Evolutionary conservation across 495 filamentous ascomycete species (phyloP).

Genomic region (Halenospora varia): DNA sequence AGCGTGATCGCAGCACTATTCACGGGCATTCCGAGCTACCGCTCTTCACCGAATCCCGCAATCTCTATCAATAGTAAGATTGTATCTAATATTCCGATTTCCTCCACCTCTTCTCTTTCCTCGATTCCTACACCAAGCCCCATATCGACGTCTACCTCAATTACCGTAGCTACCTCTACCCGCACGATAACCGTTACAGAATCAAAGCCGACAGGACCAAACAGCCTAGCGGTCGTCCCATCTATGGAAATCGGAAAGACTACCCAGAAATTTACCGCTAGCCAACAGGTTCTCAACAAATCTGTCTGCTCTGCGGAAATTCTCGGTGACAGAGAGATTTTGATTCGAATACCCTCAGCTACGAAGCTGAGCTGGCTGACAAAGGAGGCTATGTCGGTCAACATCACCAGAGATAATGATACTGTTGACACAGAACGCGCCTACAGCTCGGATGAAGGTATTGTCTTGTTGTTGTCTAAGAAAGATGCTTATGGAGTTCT

Average conservation of each 20-base stretch:
- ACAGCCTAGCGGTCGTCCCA: conserved; percentile 29
- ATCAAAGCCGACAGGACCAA: conserved; percentile 16
- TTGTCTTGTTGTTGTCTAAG: conserved; percentile 40
- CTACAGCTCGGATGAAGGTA: conserved; percentile 42
- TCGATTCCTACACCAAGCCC: conserved; percentile 6
- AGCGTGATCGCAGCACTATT: conserved; percentile 16
- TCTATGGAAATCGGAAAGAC: conserved; percentile 28
- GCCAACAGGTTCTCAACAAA: conserved; percentile 31
- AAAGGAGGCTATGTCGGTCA: conserved; percentile 50
- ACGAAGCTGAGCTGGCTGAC: conserved; percentile 38
- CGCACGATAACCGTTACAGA: conserved; percentile 24
- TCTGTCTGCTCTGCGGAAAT: conserved; percentile 35
- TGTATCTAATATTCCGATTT: conserved; percentile 16
- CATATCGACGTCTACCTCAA: conserved; percentile 11
- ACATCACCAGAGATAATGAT: conserved; percentile 39
- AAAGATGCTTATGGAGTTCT: conserved; percentile 55
- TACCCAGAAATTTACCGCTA: conserved; percentile 35
- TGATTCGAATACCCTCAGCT: conserved; percentile 43
- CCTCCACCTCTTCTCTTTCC: conserved; percentile 14
- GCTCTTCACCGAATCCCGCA: conserved; percentile 8
- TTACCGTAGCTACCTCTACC: conserved; percentile 14
- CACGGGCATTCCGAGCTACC: conserved; percentile 12
- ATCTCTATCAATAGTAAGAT: conserved; percentile 28
- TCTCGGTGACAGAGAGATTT: conserved; percentile 56
- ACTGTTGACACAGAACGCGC: conserved; percentile 46